phyloP scores from a whole-genome alignment of 1,284 basidiomycete genomes.

The Bjerkandera adusta region DNA sequence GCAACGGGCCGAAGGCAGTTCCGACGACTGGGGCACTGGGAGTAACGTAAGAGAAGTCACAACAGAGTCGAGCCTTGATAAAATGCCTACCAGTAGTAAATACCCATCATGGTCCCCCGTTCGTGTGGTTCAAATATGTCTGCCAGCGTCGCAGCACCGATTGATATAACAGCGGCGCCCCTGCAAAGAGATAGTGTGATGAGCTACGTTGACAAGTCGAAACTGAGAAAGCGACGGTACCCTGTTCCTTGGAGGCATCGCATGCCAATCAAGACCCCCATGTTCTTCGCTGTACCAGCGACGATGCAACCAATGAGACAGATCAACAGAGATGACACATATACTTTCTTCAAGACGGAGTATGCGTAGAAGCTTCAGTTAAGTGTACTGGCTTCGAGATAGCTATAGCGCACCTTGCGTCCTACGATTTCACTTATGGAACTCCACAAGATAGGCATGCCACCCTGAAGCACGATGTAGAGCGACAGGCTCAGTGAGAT shows the following conservation, averaged over 20 bases:
- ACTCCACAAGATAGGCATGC: slow-evolving; percentile 68
- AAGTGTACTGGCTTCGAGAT: background rate
- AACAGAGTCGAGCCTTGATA: too few relatives aligned
- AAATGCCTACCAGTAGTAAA: slow-evolving; percentile 51
- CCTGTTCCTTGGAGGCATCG: slow-evolving; percentile 67
- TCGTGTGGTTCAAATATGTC: slow-evolving; percentile 82
- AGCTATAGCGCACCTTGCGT: slow-evolving; percentile 55
- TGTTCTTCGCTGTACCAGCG: slow-evolving; percentile 64
- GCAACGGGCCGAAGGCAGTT: slow-evolving; percentile 67
- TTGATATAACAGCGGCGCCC: slow-evolving; percentile 72
- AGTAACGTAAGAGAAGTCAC: background rate
- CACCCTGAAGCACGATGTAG: slow-evolving; percentile 81
- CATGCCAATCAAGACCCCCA: slow-evolving; percentile 71
- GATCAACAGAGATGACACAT: slow-evolving; percentile 58
- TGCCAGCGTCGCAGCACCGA: slow-evolving; percentile 80
- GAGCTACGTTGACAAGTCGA: background rate
- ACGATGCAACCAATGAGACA: slow-evolving; percentile 66
- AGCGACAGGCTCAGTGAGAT: slow-evolving; percentile 75
- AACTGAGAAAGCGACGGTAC: slow-evolving; percentile 33
- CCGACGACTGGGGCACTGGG: slow-evolving; percentile 38
- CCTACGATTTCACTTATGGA: slow-evolving; percentile 78
- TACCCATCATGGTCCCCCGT: slow-evolving; percentile 77
- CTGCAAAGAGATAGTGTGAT: slow-evolving; percentile 34
- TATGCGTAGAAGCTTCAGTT: background rate
- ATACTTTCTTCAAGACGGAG: slow-evolving; percentile 49